A percentile compares a stretch with the other conserved stretches of the same genome.
Evolutionary conservation across 2,329 filamentous ascomycete species (phyloP).

Genomic region (Monosporascus cannonballus): DNA sequence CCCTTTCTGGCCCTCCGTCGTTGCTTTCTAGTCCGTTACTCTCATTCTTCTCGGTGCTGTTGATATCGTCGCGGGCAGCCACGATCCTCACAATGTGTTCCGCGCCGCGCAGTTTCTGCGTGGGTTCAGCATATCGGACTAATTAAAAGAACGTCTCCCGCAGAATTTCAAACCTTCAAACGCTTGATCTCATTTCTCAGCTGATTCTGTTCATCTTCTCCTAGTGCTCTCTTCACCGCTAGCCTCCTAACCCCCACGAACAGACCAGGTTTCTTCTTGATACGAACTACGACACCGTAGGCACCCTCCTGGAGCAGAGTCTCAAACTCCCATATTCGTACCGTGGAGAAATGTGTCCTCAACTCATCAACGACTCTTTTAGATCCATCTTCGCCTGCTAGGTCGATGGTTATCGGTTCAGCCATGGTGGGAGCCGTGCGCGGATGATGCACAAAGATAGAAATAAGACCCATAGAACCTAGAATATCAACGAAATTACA

Average conservation of each 20-base stretch:
- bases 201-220: not conserved
- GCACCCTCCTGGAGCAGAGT: not conserved
- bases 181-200: not conserved
- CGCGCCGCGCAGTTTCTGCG: not conserved
- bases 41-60: not conserved
- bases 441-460: too few species aligned
- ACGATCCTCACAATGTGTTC: not conserved
- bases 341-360: not conserved
- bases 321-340: not conserved
- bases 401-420: too few species aligned
- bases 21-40: not conserved
- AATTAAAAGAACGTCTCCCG: too few species aligned
- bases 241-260: not conserved
- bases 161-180: not conserved
- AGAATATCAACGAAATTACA: too few species aligned
- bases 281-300: not conserved
- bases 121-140: not conserved
- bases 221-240: not conserved
- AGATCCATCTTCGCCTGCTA: too few species aligned
- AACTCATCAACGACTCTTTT: not conserved
- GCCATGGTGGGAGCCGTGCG: too few species aligned
- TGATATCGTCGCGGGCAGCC: not conserved
- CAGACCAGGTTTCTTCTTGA: not conserved
- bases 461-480: too few species aligned
- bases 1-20: too few species aligned